Evolutionary conservation across 1,139 yeast genomes (phyloP).

Genomic region (Candida sp.): DNA sequence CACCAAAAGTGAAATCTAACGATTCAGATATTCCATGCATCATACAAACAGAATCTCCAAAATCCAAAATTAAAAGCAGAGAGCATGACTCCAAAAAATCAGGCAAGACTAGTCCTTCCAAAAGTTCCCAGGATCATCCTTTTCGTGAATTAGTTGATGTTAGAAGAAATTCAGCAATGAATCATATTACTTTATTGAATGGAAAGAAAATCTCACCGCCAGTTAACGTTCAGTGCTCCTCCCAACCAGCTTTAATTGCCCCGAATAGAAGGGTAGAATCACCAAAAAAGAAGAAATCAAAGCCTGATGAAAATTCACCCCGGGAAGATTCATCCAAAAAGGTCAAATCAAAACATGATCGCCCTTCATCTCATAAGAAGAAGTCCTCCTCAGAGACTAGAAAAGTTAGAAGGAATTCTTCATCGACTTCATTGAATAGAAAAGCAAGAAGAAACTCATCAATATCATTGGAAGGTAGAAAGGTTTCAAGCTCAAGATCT

Average conservation of each 20-base stretch:
- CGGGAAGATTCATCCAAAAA: too few relatives aligned
- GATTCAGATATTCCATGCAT: not conserved
- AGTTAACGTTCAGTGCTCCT: not conserved
- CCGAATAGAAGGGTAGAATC: not conserved
- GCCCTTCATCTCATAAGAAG: too few relatives aligned
- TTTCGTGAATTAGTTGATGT: not conserved
- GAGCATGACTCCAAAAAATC: not conserved
- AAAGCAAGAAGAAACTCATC: not conserved
- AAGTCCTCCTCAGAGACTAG: not conserved
- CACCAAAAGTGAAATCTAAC: not conserved
- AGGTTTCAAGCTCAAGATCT: not conserved
- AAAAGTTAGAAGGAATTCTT: not conserved
- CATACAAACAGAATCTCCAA: not conserved
- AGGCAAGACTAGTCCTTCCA: not conserved
- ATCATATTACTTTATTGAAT: not conserved
- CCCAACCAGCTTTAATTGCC: not conserved
- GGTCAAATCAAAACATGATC: not conserved
- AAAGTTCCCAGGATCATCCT: not conserved
- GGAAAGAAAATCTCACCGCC: conserved; percentile 1
- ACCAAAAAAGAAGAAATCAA: not conserved
- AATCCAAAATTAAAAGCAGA: too few relatives aligned
- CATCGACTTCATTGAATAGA: conserved; percentile 1
- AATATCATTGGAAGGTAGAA: not conserved
- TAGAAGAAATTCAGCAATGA: not conserved
- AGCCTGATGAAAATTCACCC: too few relatives aligned